Base-by-base conservation (phyloP, 768 basidiomycete species). In the Psilocybe subaeruginosa region DNA sequence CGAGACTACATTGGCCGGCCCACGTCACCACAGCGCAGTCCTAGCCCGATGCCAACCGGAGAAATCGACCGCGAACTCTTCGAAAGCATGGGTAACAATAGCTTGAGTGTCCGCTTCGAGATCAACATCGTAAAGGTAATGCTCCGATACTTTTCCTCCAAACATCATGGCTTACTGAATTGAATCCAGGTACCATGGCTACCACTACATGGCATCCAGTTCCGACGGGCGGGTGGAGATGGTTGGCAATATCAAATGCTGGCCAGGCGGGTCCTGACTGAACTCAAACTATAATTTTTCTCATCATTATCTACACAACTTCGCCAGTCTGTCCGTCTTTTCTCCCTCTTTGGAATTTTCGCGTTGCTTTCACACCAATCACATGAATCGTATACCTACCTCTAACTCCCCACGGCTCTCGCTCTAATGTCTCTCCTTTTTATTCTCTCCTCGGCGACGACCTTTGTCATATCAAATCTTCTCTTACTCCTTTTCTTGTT, bases 241-340 rank as follows among this genome's bases (percentile, higher is more conserved):
- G 92, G 91, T 0, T 98, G 95, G 95, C 95, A 97, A 75, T 98
- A 99, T 74, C 94, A 96, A 72, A 95, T 95, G 92, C 83, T 99
- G 43, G 95, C 93, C 23, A 83, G 92, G 66, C 83, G 92, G 61
- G 93, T 95, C 43, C 76, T 95, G 67, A 95, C 92, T 41, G 93
- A 95, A 73, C 82, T 95, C 72, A 94, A 94, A 76, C 77, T 95
- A 80, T 63, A 54, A 63, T 19, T 12, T 43, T 12, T 16, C 19
- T 19, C n/a, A 16, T 57, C 43, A 11, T 56, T 48, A 17, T 8
- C 49, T 11, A 19, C 35, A 12, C n/a, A 37, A n/a, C 16, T 23
- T 57, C 59, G 27, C 43, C 55, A 50, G 17, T 12, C 6, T 2
- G 4, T 41, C 27, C 29, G 9, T 55, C 54, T 41, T 33, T 33